phyloP scores from a whole-genome alignment of 345 rosid genomes.

The Excoecaria agallocha region DNA sequence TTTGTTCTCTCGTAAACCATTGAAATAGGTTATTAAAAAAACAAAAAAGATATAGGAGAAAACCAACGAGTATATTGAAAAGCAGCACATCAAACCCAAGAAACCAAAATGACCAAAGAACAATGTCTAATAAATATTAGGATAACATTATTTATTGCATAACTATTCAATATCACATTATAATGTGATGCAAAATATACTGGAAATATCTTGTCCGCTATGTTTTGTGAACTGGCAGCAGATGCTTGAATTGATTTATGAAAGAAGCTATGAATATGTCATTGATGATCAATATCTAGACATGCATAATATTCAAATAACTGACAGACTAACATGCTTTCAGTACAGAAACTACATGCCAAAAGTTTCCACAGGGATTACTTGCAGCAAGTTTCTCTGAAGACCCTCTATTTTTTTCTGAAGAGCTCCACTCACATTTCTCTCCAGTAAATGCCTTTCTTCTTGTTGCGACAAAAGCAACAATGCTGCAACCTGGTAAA shows the following conservation, averaged over 20 bases:
- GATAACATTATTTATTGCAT: background rate
- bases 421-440: slow-evolving; percentile 77
- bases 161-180: background rate
- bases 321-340: background rate
- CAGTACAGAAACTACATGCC: background rate
- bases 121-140: background rate
- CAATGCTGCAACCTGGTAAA: slow-evolving; percentile 64
- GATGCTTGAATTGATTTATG: background rate
- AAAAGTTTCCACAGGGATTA: slow-evolving; percentile 27
- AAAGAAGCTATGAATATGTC: background rate
- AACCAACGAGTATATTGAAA: background rate
- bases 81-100: background rate
- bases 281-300: background rate
- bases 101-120: background rate
- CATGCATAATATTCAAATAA: slow-evolving; percentile 2
- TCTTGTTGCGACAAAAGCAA: slow-evolving; percentile 92
- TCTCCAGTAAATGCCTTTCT: slow-evolving; percentile 89
- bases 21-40: background rate
- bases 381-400: slow-evolving; percentile 84
- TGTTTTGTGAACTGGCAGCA: background rate
- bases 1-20: background rate
- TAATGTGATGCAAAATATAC: background rate
- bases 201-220: background rate
- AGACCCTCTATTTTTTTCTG: slow-evolving; percentile 85
- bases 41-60: background rate